These are phyloP conservation scores for Chiua virens DNA, from an alignment of 768 basidiomycete species.

Conservation along the genomic window DNA sequence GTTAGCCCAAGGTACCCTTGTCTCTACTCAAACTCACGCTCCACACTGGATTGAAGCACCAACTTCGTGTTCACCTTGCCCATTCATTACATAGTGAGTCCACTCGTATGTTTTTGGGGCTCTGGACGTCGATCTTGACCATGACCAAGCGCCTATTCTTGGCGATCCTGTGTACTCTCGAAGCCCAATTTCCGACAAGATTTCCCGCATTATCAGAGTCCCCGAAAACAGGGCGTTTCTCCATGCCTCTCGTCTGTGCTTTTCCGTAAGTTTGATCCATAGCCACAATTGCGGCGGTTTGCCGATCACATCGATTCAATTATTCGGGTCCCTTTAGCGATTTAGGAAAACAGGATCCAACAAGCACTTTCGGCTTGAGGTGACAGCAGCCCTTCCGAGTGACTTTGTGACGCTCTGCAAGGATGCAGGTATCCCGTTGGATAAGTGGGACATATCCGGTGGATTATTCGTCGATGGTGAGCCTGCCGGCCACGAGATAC, in stretches of 20 bases:
- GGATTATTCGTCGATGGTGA: conserved; percentile 49
- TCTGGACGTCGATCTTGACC: conserved; percentile 10
- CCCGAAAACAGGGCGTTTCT: conserved; percentile 55
- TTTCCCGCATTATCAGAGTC: conserved; percentile 29
- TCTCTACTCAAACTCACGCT: conserved; percentile 57
- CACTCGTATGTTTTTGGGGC: neutral
- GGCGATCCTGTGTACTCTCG: conserved; percentile 57
- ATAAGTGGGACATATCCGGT: conserved; percentile 37
- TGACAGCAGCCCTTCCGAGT: conserved; percentile 57
- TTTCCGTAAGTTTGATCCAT: conserved; percentile 44
- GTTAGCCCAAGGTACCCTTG: conserved; percentile 44
- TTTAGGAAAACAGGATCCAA: conserved; percentile 44
- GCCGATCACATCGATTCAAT: neutral
- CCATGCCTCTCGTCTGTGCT: conserved; percentile 57
- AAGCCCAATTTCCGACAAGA: conserved; percentile 33
- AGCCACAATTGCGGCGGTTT: neutral
- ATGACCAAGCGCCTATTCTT: conserved; percentile 57
- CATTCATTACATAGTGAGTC: conserved; percentile 46
- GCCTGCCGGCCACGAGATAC: conserved; percentile 34
- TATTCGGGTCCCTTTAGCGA: conserved; percentile 36
- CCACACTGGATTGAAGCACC: conserved; percentile 67
- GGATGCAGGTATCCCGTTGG: conserved; percentile 44
- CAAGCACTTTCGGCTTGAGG: conserved; percentile 50
- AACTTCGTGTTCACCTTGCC: conserved; percentile 66
- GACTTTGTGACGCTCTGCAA: conserved; percentile 55